A percentile compares a stretch with the other conserved stretches of the same genome.
Conservation (phyloP, 2,329 filamentous ascomycete species). For the Sordariomycetes sp. region DNA sequence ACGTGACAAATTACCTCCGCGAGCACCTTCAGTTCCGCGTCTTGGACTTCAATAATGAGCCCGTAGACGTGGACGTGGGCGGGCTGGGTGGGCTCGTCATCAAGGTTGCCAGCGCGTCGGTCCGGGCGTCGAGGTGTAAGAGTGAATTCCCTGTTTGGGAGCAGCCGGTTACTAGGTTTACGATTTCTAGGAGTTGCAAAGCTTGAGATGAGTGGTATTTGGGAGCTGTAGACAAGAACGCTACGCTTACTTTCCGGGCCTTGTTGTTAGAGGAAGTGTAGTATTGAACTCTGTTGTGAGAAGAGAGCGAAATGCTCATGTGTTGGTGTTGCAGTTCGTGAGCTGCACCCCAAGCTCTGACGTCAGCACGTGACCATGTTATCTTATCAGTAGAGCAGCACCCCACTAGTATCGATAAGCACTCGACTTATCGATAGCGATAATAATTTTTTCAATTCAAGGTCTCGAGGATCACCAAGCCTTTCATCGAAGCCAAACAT, state of each 20-base stretch:
- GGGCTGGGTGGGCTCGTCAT: not conserved
- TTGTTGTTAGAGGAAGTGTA: not conserved
- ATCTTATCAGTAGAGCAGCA: not conserved
- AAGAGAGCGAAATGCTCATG: not conserved
- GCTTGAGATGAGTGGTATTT: not conserved
- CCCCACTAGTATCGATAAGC: not conserved
- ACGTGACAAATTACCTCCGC: not conserved
- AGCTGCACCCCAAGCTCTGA: not conserved
- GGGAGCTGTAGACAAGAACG: not conserved
- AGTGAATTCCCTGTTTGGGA: not conserved
- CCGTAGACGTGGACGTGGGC: not conserved
- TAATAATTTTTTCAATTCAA: slow-evolving; percentile 2
- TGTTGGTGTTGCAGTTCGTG: not conserved
- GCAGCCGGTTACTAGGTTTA: not conserved
- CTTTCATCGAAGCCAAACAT: not conserved
- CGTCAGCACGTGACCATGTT: not conserved
- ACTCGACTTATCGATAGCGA: slow-evolving; percentile 4
- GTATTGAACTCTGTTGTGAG: not conserved
- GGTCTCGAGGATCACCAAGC: not conserved
- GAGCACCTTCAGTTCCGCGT: not conserved
- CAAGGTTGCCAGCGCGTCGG: not conserved
- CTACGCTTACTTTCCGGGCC: not conserved
- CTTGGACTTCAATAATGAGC: slow-evolving; percentile 1
- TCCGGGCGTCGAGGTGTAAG: not conserved
- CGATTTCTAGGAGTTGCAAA: not conserved